Evolutionary conservation across 2,329 filamentous ascomycete genomes (phyloP).

Genomic region (Exophiala bonariae): DNA sequence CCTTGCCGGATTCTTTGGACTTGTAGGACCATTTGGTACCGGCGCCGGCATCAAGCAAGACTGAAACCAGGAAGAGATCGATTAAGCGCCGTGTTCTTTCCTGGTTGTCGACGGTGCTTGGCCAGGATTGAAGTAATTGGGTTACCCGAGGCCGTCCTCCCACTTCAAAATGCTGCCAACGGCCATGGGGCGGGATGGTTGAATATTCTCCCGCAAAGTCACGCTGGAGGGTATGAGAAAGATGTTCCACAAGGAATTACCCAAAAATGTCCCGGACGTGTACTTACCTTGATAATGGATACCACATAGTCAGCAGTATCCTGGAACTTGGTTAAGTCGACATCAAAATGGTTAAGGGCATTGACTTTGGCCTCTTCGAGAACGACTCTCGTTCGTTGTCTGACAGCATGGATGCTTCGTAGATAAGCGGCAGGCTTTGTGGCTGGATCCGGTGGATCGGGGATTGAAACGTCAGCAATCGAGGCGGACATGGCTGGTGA

Average conservation of each 20-base stretch:
- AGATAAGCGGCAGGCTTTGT: slow-evolving; percentile 89
- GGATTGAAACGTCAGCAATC: slow-evolving; percentile 72
- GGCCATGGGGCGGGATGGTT: slow-evolving; percentile 76
- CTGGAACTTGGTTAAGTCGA: slow-evolving; percentile 79
- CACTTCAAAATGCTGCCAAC: slow-evolving; percentile 65
- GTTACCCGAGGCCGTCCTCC: slow-evolving; percentile 53
- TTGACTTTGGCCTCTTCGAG: slow-evolving; percentile 76
- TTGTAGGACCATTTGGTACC: slow-evolving; percentile 91
- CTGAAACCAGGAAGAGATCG: slow-evolving; percentile 63
- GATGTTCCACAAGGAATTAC: no score
- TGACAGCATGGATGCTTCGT: slow-evolving; percentile 82
- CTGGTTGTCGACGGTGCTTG: slow-evolving; percentile 62
- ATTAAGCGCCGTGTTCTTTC: slow-evolving; percentile 57
- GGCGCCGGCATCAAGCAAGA: slow-evolving; percentile 70
- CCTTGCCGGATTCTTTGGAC: slow-evolving; percentile 80
- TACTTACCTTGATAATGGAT: slow-evolving; percentile 85
- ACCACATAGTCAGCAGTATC: slow-evolving; percentile 85
- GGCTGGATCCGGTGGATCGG: slow-evolving; percentile 81
- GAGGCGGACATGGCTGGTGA: slow-evolving; percentile 18
- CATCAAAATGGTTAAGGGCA: slow-evolving; percentile 80
- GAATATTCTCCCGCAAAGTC: slow-evolving; percentile 69
- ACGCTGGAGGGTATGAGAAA: no score
- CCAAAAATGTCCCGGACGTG: not conserved
- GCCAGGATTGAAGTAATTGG: slow-evolving; percentile 48
- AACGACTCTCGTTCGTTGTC: slow-evolving; percentile 74